phyloP scores from a whole-genome alignment of 2,329 filamentous ascomycete species.

The Drechslerella dactyloides region DNA sequence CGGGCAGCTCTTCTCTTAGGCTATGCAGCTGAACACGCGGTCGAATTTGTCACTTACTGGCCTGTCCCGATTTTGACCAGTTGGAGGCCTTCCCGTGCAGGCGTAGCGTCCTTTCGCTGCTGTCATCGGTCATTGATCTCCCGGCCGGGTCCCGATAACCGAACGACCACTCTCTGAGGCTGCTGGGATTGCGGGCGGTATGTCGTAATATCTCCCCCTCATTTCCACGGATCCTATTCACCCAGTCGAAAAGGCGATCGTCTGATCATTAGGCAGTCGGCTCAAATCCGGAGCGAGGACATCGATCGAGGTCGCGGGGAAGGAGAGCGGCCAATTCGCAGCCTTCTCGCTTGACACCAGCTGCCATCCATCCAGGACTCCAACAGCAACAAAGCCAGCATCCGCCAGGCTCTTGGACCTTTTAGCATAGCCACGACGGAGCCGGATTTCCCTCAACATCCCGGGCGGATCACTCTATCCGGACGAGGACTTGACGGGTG shows the following conservation, averaged over 20 bases:
- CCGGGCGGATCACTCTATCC: not conserved
- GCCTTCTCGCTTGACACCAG: not conserved
- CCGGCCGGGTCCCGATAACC: slow-evolving; percentile 26
- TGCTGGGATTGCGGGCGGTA: slow-evolving; percentile 17
- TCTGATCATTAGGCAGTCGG: slow-evolving; percentile 36
- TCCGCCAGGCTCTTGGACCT: not conserved
- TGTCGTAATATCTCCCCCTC: slow-evolving; percentile 11
- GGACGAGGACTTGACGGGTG: not conserved
- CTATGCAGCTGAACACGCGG: not conserved
- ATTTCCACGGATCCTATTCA: slow-evolving; percentile 16
- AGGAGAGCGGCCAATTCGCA: not conserved
- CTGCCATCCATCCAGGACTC: not conserved
- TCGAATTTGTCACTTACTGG: slow-evolving; percentile 19
- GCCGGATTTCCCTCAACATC: slow-evolving; percentile 5
- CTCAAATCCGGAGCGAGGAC: slow-evolving; percentile 1
- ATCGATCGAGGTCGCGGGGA: not conserved
- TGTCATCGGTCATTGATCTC: slow-evolving; percentile 33
- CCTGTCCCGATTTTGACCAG: slow-evolving; percentile 3
- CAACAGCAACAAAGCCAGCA: not conserved
- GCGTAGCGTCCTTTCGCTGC: slow-evolving; percentile 20
- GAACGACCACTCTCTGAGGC: slow-evolving; percentile 15
- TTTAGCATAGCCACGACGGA: not conserved
- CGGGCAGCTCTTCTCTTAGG: not conserved
- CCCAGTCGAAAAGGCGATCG: slow-evolving; percentile 24
- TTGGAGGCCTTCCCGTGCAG: slow-evolving; percentile 9